Evolutionary conservation across 2,329 filamentous ascomycete species (phyloP), one percentile per base, ranked within the genome.

Genomic region (Calonectria hawksworthii): DNA sequence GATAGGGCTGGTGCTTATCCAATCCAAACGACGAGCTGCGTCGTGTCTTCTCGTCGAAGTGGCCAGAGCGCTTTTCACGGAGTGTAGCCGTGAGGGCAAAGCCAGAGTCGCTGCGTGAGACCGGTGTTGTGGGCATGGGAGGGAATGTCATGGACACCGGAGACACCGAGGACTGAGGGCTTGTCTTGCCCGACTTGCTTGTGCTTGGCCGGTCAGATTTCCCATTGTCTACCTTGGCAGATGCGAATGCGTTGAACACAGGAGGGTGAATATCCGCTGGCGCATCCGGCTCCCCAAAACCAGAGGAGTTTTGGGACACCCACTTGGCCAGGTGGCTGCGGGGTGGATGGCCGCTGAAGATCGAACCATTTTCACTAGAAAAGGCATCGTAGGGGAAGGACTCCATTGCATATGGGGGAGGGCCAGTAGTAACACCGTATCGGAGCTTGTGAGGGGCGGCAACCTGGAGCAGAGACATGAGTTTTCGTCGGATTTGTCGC

Each of bases 1-100:
- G 91, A 26, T 93, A 85, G 0, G 93, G 92, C 47, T 89, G 90
- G 78, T 93, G 90, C 83, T 92, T 93, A 79, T 95, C 95, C 82
- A 96, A 89, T 36, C 94, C 95, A 85, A 98, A 98, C 1, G 96
- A 98, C n/a, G 96, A 98, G 86, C 96, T 98, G 78, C 96, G 92
- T 74, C 96, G 92, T n/a, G 94, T 94, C 77, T 90, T 87, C 76
- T 94, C 92, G n/a, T 84, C 84, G 79, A 99, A 98, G 83, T 98
- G 95, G 1, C 95, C 96, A 4, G 97, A 99, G 67, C 96, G 92
- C 87, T 99, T 99, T 86, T 99, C 97, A 38, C 96, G 93, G 72
- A 99, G 88, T 6, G 95, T 98, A 23, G 94, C 92, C 76, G 96
- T 93, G 71, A 98, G 88, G 44, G 95, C 94, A 84, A 97, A 98